These are phyloP conservation scores for Ophioceras dolichostomum DNA, from an alignment of 2,329 filamentous ascomycete species.

Conservation along the genomic window DNA sequence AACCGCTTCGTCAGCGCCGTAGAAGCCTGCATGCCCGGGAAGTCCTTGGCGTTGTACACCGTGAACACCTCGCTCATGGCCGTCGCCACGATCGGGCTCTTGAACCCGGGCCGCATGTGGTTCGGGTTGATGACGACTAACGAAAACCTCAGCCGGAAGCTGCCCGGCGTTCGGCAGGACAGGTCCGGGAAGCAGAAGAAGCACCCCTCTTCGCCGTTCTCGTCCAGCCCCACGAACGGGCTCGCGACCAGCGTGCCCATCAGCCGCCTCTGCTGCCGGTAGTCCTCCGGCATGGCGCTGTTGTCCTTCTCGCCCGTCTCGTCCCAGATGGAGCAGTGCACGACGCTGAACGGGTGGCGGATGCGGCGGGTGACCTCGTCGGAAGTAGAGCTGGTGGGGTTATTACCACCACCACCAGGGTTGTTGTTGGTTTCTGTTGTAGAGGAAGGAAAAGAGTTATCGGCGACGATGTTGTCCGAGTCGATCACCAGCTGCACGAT, in stretches of 20 bases:
- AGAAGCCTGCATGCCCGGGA: slow-evolving; percentile 72
- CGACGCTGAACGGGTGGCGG: slow-evolving; percentile 53
- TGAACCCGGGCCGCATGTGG: slow-evolving; percentile 38
- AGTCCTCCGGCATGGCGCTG: slow-evolving; percentile 59
- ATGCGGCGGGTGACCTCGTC: slow-evolving; percentile 40
- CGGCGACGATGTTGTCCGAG: no score
- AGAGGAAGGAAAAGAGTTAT: no score
- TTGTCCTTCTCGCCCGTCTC: slow-evolving; percentile 54
- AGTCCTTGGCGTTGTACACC: slow-evolving; percentile 76
- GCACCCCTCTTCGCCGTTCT: slow-evolving; percentile 59
- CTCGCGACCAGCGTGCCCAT: slow-evolving; percentile 73
- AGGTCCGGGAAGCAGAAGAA: slow-evolving; percentile 83
- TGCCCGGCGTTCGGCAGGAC: slow-evolving; percentile 64
- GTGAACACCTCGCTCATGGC: slow-evolving; percentile 59
- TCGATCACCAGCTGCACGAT: slow-evolving; percentile 64
- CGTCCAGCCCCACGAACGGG: slow-evolving; percentile 65
- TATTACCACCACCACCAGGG: no score
- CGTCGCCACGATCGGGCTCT: slow-evolving; percentile 36
- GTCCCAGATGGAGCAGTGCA: slow-evolving; percentile 68
- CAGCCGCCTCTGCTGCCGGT: slow-evolving; percentile 58
- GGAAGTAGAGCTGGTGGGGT: slow-evolving; percentile 14
- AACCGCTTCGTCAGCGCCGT: slow-evolving; percentile 61
- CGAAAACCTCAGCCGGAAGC: slow-evolving; percentile 63
- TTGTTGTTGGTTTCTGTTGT: no score
- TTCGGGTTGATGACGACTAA: slow-evolving; percentile 59